Conservation (phyloP, 805 yeast species). For the Kluyveromyces aestuarii region DNA sequence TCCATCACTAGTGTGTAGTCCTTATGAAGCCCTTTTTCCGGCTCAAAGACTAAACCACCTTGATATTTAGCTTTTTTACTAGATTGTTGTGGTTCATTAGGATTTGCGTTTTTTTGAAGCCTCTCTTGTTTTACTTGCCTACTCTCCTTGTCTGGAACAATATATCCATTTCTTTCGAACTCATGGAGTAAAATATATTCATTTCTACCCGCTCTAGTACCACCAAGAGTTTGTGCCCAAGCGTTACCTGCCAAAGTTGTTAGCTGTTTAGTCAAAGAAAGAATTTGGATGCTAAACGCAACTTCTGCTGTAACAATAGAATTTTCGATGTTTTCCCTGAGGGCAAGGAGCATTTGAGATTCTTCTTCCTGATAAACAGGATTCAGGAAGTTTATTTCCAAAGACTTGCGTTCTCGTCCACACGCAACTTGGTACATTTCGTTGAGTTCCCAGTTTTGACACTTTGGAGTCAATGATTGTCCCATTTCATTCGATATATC, state of each 20-base stretch:
- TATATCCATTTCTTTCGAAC: slow-evolving; percentile 66
- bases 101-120: slow-evolving; percentile 18
- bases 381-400: slow-evolving; percentile 67
- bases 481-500: slow-evolving; percentile 95
- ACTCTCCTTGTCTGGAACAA: slow-evolving; percentile 80
- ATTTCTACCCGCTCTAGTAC: slow-evolving; percentile 93
- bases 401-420: slow-evolving; percentile 46
- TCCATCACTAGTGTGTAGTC: slow-evolving; percentile 91
- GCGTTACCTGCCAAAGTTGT: slow-evolving; percentile 95
- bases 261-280: slow-evolving; percentile 82
- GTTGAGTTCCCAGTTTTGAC: slow-evolving; percentile 88
- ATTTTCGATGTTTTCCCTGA: slow-evolving; percentile 57
- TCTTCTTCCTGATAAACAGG: slow-evolving; percentile 62
- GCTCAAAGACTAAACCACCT: slow-evolving; percentile 95
- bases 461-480: slow-evolving; percentile 79
- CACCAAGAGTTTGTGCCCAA: slow-evolving; percentile 90
- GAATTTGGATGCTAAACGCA: slow-evolving; percentile 73
- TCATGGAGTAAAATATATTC: slow-evolving; percentile 90
- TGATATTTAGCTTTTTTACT: slow-evolving; percentile 66
- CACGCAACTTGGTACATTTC: slow-evolving; percentile 87
- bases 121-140: slow-evolving; percentile 30
- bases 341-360: slow-evolving; percentile 53
- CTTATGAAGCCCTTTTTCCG: slow-evolving; percentile 89
- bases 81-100: slow-evolving; percentile 33
- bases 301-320: slow-evolving; percentile 67